A percentile compares a stretch with the other conserved stretches of the same genome.
These are phyloP conservation scores for Trichoderma afroharzianum DNA, from an alignment of 2,329 filamentous ascomycete species.

Conservation along the genomic window DNA sequence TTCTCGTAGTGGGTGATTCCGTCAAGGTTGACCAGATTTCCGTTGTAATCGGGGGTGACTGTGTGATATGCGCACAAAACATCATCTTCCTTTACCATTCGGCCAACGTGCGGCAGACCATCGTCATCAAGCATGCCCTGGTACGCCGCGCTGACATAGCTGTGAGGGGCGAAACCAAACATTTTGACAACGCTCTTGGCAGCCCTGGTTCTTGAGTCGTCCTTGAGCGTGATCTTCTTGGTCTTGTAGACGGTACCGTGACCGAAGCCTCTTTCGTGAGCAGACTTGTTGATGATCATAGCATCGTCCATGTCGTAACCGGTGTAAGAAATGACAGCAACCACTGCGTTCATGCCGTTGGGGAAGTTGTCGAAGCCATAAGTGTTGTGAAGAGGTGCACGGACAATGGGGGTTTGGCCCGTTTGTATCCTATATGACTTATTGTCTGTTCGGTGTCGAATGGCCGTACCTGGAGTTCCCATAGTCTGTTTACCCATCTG, in stretches of 20 bases:
- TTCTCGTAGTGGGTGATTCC: slow-evolving; percentile 83
- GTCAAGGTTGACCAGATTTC: slow-evolving; percentile 79
- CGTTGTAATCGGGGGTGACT: slow-evolving; percentile 74
- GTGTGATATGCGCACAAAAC: slow-evolving; percentile 86
- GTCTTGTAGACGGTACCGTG: slow-evolving; percentile 98
- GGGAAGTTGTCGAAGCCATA: slow-evolving; percentile 98
- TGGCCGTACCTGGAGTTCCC: slow-evolving; percentile 87
- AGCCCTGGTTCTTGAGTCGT: slow-evolving; percentile 66
- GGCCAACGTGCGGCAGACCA: slow-evolving; percentile 78
- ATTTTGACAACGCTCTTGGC: slow-evolving; percentile 71
- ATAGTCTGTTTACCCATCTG: slow-evolving; percentile 99
- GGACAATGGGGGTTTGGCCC: slow-evolving; percentile 90
- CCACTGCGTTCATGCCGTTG: slow-evolving; percentile 90
- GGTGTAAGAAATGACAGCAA: slow-evolving; percentile 97
- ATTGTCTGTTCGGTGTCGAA: slow-evolving; percentile 89
- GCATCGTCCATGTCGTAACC: slow-evolving; percentile 99
- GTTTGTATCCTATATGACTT: slow-evolving; percentile 94
- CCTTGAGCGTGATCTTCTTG: slow-evolving; percentile 82
- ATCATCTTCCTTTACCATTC: slow-evolving; percentile 74
- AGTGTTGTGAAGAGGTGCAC: slow-evolving; percentile 87
- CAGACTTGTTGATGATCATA: slow-evolving; percentile 98
- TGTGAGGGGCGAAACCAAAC: slow-evolving; percentile 85
- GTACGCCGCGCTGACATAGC: slow-evolving; percentile 66
- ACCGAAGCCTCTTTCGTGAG: slow-evolving; percentile 92
- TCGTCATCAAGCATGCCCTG: slow-evolving; percentile 78